Evolutionary conservation across 2,329 filamentous ascomycete species (phyloP).

Genomic region (Eutypella sp.): DNA sequence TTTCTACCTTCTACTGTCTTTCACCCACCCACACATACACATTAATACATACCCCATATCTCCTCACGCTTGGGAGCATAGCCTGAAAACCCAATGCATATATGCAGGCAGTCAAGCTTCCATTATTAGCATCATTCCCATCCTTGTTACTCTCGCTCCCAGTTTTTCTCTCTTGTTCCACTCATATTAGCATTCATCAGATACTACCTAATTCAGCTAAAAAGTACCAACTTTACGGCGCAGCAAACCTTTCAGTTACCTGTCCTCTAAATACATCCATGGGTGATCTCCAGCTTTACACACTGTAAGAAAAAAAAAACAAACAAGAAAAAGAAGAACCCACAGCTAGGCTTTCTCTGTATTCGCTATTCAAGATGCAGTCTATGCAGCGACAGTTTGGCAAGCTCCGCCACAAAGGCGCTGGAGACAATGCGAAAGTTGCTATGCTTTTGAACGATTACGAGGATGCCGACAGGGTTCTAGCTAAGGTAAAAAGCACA

Average conservation of each 20-base stretch:
- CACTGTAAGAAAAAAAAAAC: too few species aligned
- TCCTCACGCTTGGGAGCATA: too few species aligned
- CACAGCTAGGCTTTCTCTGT: too few species aligned
- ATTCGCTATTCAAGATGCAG: constrained; percentile 48
- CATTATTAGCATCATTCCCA: neutral
- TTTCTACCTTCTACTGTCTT: neutral
- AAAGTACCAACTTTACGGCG: neutral
- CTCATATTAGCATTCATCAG: too few species aligned
- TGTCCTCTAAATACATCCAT: neutral
- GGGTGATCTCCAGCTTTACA: neutral
- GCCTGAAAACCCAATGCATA: too few species aligned
- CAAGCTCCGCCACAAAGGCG: constrained; percentile 61
- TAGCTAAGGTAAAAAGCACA: constrained; percentile 56
- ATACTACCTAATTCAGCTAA: too few species aligned
- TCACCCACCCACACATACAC: neutral
- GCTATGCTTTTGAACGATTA: constrained; percentile 73
- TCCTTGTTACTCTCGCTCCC: neutral
- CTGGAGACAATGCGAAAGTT: constrained; percentile 72
- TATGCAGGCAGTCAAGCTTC: neutral
- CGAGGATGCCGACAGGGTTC: constrained; percentile 70
- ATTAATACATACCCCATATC: too few species aligned
- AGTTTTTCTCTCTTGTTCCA: too few species aligned
- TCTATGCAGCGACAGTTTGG: constrained; percentile 71
- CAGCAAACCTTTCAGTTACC: neutral
- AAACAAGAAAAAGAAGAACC: too few species aligned